Evolutionary conservation across 2,329 filamentous ascomycete genomes (phyloP), one percentile per base, ranked within the genome.

Genomic region (Diaporthe batatas): DNA sequence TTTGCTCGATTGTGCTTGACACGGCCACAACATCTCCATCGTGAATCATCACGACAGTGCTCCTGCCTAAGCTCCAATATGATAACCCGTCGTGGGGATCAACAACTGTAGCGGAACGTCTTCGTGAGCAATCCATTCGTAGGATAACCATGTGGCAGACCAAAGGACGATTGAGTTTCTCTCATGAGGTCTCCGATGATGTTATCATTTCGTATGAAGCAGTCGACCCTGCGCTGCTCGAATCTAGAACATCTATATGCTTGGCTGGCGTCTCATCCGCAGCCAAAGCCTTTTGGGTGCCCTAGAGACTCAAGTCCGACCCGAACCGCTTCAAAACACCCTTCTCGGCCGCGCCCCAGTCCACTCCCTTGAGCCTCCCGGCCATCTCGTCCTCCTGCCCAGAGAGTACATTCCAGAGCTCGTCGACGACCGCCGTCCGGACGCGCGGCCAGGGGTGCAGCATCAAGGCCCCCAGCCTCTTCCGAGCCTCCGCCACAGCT

Each of bases 381-480:
- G 77, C 80, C 18, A 75, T 79, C 18, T 77, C 76, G 23, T 77
- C 80, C 11, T 75, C 80, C 8, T 76, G 75, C 39, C 79, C 79
- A 25, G 67, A 77, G 74, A 83, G 76, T 71, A 88, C 76, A 23
- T 80, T 83, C 88, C 88, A 92, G 44, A 92, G 79, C 80, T 90
- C 89, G 76, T 92, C 91, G 6, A 90, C 86, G 21, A 90, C 90
- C 58, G 85, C 80, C 74, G 82, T 88, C 74, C 91, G 83, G 76
- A 97, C 91, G 78, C 89, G 89, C 7, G 95, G 94, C 86, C 94
- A 98, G 0, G 94, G 94, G 84, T 98, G 96, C 72, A 90, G 82
- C 75, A 98, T 84, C 85, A 98, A 89, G 29, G 88, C 90, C 0
- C 89, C 88, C 53, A 98, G 83, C 80, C 95, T 93, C 79, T 88